Evolutionary conservation across 2,329 filamentous ascomycete species (phyloP), one percentile per base, ranked within the genome.

Genomic region (Penicillium sp.): DNA sequence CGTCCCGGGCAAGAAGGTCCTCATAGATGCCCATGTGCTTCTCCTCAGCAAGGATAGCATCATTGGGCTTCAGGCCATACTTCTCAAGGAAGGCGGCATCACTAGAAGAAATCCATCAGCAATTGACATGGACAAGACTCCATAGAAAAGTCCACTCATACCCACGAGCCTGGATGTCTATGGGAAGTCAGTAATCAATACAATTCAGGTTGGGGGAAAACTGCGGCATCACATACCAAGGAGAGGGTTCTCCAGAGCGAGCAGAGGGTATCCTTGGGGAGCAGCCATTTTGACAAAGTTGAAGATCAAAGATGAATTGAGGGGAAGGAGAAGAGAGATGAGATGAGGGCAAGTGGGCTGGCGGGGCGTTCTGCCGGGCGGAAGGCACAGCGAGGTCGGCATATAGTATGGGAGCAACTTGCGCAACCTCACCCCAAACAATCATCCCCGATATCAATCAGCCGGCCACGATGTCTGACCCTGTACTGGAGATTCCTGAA

Each of bases 241-340:
- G 68, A 99, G 87, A 76, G 94, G 94, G 79, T 99, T 99, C 88
- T 97, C 94, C 70, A 99, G 80, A 78, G 89, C 94, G 71, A 97
- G 84, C 70, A 99, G 89, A 77, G 90, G 83, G 81, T 89, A 97
- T 77, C 92, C 88, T 79, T 92, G 89, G 67, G 77, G 73, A 66
- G 87, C 76, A 72, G 90, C 83, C 91, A 96, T 96, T 70, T 68
- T 79, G 58, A 60, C 43, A 45, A 42, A 48, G 54, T 46, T 46
- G 43, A 56, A 47, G 34, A 47, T 48, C 24, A 28, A 49, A 44
- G 21, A 26, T 29, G 26, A 31, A 45, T 21, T 48, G 34, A 40
- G 44, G 39, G 43, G 28, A 57, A 34, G 53, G 48, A 49, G 48
- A 48, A 39, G 47, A 49, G 26, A 33, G 19, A 36, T 39, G 31